Evolutionary conservation across 495 filamentous ascomycete genomes (phyloP), one percentile per base, ranked within the genome.

Genomic region (Penicillium odoratum): DNA sequence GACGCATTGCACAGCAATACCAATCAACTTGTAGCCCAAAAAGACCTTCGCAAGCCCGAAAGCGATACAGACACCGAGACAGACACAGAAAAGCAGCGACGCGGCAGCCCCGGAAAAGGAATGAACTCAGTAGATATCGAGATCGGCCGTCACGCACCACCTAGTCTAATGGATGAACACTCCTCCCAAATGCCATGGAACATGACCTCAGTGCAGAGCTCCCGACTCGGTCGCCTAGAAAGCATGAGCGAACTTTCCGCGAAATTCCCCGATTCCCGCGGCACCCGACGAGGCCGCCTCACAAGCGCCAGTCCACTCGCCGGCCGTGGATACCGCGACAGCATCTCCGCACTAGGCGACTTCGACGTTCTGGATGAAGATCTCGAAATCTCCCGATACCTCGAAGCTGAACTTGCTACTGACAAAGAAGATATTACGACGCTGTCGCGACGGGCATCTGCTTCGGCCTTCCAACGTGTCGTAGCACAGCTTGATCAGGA

Each of bases 111-210:
- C 13, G 16, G n/a, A 1, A 43, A 29, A 36, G 7, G 18, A 29
- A 29, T 16, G 16, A 76, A 79, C 10, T 70, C 81, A 21, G 18
- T 59, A 68, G 80, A 78, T 21, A 68, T 86, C 31, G 88, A 91
- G 69, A 66, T 86, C 29, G 85, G 81, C 6, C 83, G 87, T 50
- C 79, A 85, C 26, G 85, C 83, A 6, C 78, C 78, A 1, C 73
- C 78, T 0, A 75, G 78, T 16, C 77, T 88, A 3, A 70, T 77
- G n/a, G 83, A 88, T 55, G 78, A 84, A 44, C 73, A 74, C 42
- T 83, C 83, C 10, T 83, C 80, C 2, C 79, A 81, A 34, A 84
- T 90, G 80, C 88, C 88, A 43, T 91, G 88, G 88, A 90, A 90
- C 61, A 78, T 84, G 61, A 81, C 83, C 28, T 88, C 86, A 3